Evolutionary conservation across 2,329 filamentous ascomycete species (phyloP).

Genomic region (Trichoderma asperellum): DNA sequence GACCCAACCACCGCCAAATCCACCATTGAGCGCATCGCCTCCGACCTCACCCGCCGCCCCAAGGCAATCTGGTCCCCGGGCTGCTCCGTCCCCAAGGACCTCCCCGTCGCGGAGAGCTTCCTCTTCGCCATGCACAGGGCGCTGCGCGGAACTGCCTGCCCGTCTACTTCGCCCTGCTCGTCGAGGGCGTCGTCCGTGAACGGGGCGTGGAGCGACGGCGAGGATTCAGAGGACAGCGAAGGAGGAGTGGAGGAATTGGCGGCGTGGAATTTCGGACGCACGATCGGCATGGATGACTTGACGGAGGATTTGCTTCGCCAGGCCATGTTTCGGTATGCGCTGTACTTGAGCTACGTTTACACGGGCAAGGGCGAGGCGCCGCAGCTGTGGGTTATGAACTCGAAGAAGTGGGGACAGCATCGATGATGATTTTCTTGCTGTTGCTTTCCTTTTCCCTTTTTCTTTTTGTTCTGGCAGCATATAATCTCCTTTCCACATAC

Average conservation of each 20-base stretch:
- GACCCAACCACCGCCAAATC: conserved; percentile 35
- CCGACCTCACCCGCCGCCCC: conserved; percentile 34
- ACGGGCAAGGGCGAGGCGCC: conserved; percentile 35
- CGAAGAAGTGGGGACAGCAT: conserved; percentile 29
- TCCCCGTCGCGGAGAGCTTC: conserved; percentile 41
- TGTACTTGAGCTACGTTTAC: conserved; percentile 43
- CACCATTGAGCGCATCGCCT: conserved; percentile 34
- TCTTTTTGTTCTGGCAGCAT: neutral
- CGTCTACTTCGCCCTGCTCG: neutral
- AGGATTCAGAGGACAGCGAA: conserved; percentile 1
- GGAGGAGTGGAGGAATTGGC: conserved; percentile 29
- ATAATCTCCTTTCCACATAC: neutral
- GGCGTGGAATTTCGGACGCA: conserved; percentile 26
- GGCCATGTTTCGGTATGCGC: conserved; percentile 42
- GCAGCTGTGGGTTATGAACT: conserved; percentile 41
- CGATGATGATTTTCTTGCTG: neutral
- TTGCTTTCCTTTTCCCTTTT: neutral
- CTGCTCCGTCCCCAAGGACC: conserved; percentile 39
- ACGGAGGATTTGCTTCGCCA: conserved; percentile 35
- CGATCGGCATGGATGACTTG: conserved; percentile 34
- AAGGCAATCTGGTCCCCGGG: conserved; percentile 43
- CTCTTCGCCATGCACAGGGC: conserved; percentile 40
- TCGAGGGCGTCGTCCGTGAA: neutral
- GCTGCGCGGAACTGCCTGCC: conserved; percentile 37
- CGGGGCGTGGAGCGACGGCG: conserved; percentile 26